Evolutionary conservation across 169 alveolate genomes (phyloP).

Genomic region (Eimeria tenella): DNA sequence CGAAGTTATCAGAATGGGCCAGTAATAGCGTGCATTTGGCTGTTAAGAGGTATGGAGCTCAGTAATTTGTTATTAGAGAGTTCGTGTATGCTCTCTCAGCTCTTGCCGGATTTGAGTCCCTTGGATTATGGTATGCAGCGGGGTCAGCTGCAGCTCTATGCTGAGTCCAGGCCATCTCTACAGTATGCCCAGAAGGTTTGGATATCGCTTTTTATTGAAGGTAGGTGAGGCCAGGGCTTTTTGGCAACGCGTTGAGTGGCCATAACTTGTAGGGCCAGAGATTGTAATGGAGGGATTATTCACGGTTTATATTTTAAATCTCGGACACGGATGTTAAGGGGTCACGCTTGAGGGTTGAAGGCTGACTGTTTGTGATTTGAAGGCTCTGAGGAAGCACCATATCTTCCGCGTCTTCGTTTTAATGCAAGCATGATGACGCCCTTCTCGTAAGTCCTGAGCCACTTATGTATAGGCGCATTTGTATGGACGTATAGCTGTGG

Average conservation of each 20-base stretch:
- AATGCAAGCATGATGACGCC: conserved; percentile 84
- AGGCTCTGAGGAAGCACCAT: conserved; percentile 74
- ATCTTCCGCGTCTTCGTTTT: conserved; percentile 81
- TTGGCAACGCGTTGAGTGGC: neutral
- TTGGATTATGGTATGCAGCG: conserved; percentile 80
- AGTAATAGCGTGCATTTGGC: neutral
- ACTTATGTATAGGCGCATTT: neutral
- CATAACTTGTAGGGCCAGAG: neutral
- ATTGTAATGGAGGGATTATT: neutral
- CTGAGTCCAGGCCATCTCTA: conserved; percentile 75
- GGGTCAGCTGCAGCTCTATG: conserved; percentile 80
- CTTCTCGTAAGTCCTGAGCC: conserved; percentile 70
- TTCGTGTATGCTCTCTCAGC: conserved; percentile 36
- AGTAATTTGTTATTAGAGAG: neutral
- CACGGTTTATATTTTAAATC: neutral
- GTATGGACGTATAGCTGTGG: neutral
- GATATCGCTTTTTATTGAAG: conserved; percentile 82
- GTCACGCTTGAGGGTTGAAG: conserved; percentile 29
- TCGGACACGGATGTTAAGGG: neutral
- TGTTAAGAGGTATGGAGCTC: neutral
- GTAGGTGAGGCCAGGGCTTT: neutral
- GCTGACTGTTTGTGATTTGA: neutral
- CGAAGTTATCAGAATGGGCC: too few relatives aligned
- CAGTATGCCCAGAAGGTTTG: conserved; percentile 82
- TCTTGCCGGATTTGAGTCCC: conserved; percentile 81